Percentiles rank a stretch among this genome's conserved stretches.
Evolutionary conservation across 805 yeast species (phyloP).

Genomic region (Schwanniomyces sp.): DNA sequence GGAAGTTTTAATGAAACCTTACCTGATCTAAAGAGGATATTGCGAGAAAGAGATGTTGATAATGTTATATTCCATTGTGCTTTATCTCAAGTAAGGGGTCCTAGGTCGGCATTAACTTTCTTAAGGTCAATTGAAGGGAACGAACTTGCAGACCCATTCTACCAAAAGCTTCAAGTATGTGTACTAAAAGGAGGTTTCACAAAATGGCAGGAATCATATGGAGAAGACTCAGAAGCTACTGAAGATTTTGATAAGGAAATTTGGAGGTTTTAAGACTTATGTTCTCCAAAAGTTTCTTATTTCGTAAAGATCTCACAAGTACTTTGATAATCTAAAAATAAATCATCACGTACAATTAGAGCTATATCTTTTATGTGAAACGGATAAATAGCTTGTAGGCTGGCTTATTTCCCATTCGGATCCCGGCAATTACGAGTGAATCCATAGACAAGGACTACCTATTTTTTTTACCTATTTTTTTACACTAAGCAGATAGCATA

Average conservation of each 20-base stretch:
- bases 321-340: too few species aligned
- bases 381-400: too few species aligned
- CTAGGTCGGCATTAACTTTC: constrained; percentile 72
- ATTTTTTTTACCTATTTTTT: too few species aligned
- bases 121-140: constrained; percentile 37
- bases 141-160: constrained; percentile 17
- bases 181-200: constrained; percentile 84
- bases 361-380: too few species aligned
- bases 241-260: constrained; percentile 42
- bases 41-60: constrained; percentile 30
- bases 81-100: constrained; percentile 89
- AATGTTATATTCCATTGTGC: constrained; percentile 89
- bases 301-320: too few species aligned
- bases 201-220: constrained; percentile 77
- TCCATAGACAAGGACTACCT: too few species aligned
- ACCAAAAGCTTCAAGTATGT: constrained; percentile 51
- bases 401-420: too few species aligned
- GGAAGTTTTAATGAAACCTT: constrained; percentile 38
- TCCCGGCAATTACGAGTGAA: too few species aligned
- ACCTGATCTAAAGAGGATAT: constrained; percentile 35
- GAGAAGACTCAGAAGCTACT: constrained; percentile 63
- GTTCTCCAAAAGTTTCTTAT: too few species aligned
- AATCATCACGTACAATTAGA: too few species aligned
- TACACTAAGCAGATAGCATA: too few species aligned
- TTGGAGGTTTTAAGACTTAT: constrained; percentile 2